Conservation (phyloP, 768 basidiomycete genomes). For the Leccinum subgranulosum region DNA sequence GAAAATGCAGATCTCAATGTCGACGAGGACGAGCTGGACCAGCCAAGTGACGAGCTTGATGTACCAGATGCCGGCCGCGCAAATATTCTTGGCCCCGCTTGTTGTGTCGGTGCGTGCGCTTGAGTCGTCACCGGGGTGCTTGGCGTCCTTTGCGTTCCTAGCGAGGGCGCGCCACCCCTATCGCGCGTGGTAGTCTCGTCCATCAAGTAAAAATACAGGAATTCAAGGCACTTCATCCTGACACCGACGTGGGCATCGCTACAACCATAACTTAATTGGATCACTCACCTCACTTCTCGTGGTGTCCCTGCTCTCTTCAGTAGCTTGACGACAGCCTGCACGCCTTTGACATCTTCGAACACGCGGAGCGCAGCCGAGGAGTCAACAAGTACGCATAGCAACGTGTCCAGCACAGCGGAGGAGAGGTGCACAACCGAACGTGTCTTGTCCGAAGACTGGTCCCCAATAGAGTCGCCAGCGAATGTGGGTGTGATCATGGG, state of each 20-base stretch:
- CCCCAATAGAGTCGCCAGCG: neutral
- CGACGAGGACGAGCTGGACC: slow-evolving; percentile 23
- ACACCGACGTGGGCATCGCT: slow-evolving; percentile 1
- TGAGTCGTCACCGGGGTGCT: slow-evolving; percentile 28
- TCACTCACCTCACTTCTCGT: slow-evolving; percentile 80
- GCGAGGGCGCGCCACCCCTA: slow-evolving; percentile 1
- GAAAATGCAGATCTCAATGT: slow-evolving; percentile 40
- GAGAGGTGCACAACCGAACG: slow-evolving; percentile 47
- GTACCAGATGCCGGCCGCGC: slow-evolving; percentile 16
- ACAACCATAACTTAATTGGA: slow-evolving; percentile 38
- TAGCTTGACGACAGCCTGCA: slow-evolving; percentile 81
- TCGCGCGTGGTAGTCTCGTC: slow-evolving; percentile 57
- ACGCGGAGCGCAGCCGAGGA: slow-evolving; percentile 66
- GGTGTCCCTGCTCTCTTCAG: slow-evolving; percentile 83
- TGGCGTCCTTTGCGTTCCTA: slow-evolving; percentile 32
- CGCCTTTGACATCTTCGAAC: slow-evolving; percentile 76
- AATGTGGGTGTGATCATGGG: slow-evolving; percentile 27
- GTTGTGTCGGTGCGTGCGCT: slow-evolving; percentile 18
- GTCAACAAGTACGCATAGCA: slow-evolving; percentile 89
- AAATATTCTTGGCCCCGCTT: slow-evolving; percentile 25
- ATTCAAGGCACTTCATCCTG: slow-evolving; percentile 96
- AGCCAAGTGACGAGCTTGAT: slow-evolving; percentile 20
- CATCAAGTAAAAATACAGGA: slow-evolving; percentile 90
- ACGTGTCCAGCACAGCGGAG: slow-evolving; percentile 74
- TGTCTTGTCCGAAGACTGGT: slow-evolving; percentile 22